phyloP scores from a whole-genome alignment of 495 filamentous ascomycete species.

The Aspergillus incahuasiensis region DNA sequence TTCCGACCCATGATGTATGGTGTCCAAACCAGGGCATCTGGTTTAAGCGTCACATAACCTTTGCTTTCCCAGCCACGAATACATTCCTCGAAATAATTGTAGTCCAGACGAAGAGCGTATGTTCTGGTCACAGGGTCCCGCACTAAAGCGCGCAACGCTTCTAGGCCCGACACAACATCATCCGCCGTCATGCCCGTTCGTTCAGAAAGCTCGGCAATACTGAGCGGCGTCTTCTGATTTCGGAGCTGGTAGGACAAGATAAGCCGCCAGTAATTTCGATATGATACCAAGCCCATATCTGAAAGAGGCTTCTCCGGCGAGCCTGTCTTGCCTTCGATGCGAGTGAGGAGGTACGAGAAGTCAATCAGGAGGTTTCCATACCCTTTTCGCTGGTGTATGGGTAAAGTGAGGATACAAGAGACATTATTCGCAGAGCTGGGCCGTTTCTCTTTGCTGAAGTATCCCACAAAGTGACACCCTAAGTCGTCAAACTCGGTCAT shows the following conservation, averaged over 20 bases:
- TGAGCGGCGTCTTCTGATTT: constrained; percentile 59
- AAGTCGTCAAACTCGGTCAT: constrained; percentile 93
- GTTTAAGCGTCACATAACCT: constrained; percentile 78
- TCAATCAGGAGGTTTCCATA: constrained; percentile 96
- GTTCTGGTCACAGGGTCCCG: constrained; percentile 81
- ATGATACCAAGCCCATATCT: constrained; percentile 95
- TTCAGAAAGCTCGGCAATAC: constrained; percentile 77
- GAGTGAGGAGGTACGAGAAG: constrained; percentile 93
- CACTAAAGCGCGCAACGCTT: constrained; percentile 82
- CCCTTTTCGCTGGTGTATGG: constrained; percentile 93
- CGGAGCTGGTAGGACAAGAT: constrained; percentile 77
- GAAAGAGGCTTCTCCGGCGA: constrained; percentile 97
- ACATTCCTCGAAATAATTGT: constrained; percentile 74
- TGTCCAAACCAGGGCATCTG: constrained; percentile 84
- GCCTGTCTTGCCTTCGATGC: constrained; percentile 88
- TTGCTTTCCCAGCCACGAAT: constrained; percentile 83
- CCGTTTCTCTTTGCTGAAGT: constrained; percentile 99
- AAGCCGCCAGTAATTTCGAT: constrained; percentile 93
- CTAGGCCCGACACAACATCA: constrained; percentile 88
- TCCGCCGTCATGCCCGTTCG: constrained; percentile 94
- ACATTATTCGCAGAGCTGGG: constrained; percentile 93
- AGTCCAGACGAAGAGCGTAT: constrained; percentile 85
- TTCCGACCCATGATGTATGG: constrained; percentile 92
- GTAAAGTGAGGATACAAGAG: constrained; percentile 91
- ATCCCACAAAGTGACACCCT: constrained; percentile 96